These are phyloP conservation scores for Shiraia sp. DNA, from an alignment of 2,329 filamentous ascomycete genomes.

Conservation along the genomic window DNA sequence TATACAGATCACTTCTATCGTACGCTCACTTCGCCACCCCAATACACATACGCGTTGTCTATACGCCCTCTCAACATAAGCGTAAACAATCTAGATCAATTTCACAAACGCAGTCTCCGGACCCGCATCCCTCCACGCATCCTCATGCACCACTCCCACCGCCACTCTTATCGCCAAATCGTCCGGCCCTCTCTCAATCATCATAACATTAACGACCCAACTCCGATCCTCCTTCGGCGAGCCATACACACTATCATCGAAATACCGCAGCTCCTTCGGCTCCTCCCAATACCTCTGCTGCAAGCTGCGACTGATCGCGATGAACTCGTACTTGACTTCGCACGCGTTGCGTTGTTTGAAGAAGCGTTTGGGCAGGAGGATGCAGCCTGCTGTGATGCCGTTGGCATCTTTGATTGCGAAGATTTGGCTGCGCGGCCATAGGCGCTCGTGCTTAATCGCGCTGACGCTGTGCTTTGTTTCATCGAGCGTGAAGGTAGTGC, in stretches of 20 bases:
- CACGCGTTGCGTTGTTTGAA: neutral
- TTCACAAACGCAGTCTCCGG: conserved; percentile 5
- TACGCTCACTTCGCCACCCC: too few relatives aligned
- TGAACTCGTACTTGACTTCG: conserved; percentile 4
- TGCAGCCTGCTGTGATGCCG: conserved; percentile 1
- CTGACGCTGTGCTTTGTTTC: neutral
- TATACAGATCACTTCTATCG: too few relatives aligned
- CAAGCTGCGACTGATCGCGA: neutral
- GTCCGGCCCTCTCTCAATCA: conserved; percentile 2
- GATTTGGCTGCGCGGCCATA: conserved; percentile 1
- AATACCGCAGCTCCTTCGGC: neutral
- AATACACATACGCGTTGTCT: too few relatives aligned
- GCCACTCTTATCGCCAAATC: conserved; percentile 2
- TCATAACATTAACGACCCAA: conserved; percentile 11
- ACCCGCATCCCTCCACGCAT: conserved; percentile 7
- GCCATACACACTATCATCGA: conserved; percentile 6
- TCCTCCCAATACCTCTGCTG: too few relatives aligned
- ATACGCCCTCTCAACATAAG: too few relatives aligned
- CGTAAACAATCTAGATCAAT: neutral
- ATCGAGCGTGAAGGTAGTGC: neutral
- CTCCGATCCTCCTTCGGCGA: neutral
- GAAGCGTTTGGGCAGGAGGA: conserved; percentile 2
- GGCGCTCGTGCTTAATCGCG: neutral
- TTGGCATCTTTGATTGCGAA: conserved; percentile 3
- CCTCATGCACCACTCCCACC: conserved; percentile 8